These are phyloP conservation scores for Arxiozyma telluris DNA, from an alignment of 1,139 yeast genomes.

Conservation along the genomic window DNA sequence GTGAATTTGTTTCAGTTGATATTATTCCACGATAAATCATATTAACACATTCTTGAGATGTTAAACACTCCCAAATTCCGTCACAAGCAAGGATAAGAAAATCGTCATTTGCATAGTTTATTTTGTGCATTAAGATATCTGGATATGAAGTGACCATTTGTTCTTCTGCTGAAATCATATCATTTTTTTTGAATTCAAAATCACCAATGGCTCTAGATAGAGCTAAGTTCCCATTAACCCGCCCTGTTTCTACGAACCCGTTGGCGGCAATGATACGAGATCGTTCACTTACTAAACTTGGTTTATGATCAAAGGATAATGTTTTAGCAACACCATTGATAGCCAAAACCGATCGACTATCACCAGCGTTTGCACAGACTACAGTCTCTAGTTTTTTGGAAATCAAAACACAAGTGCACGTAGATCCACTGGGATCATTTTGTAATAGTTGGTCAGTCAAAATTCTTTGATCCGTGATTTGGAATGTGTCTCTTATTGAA, in stretches of 20 bases:
- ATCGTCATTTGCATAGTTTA: slow-evolving; percentile 63
- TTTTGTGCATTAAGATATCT: slow-evolving; percentile 70
- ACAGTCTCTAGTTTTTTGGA: slow-evolving; percentile 32
- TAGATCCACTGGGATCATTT: slow-evolving; percentile 90
- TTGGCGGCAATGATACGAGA: slow-evolving; percentile 93
- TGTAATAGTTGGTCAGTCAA: slow-evolving; percentile 49
- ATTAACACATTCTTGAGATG: slow-evolving; percentile 89
- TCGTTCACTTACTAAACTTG: slow-evolving; percentile 87
- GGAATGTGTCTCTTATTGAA: slow-evolving; percentile 55
- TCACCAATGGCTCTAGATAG: slow-evolving; percentile 95
- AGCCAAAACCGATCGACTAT: slow-evolving; percentile 87
- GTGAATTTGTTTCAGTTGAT: slow-evolving; percentile 49
- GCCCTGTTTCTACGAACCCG: slow-evolving; percentile 91
- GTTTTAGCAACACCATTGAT: slow-evolving; percentile 81
- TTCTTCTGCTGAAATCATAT: slow-evolving; percentile 82
- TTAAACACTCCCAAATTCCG: slow-evolving; percentile 97
- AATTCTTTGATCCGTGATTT: slow-evolving; percentile 77
- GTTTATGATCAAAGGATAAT: slow-evolving; percentile 90
- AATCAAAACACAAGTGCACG: slow-evolving; percentile 81
- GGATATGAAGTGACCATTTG: slow-evolving; percentile 94
- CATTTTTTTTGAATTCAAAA: slow-evolving; percentile 81
- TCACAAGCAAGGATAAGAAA: slow-evolving; percentile 92
- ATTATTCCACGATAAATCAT: slow-evolving; percentile 83
- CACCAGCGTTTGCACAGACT: slow-evolving; percentile 89
- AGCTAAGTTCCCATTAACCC: slow-evolving; percentile 96